phyloP scores from a whole-genome alignment of 495 filamentous ascomycete genomes.

The Penicillium malachiteum region DNA sequence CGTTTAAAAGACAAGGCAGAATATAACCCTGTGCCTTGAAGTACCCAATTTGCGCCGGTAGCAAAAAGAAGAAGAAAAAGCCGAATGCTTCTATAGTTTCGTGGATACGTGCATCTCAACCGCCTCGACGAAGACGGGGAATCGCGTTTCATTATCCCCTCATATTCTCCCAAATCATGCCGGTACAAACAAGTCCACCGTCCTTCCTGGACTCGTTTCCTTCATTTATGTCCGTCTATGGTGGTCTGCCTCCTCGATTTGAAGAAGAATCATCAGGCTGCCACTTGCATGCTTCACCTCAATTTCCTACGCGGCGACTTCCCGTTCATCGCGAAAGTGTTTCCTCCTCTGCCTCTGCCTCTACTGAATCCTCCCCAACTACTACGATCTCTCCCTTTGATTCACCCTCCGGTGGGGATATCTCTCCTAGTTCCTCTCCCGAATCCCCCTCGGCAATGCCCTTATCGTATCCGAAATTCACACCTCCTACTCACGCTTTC shows the following conservation, averaged over 20 bases:
- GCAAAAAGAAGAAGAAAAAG: constrained; percentile 33
- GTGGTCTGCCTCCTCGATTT: constrained; percentile 29
- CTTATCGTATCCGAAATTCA: constrained; percentile 41
- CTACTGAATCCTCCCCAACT: constrained; percentile 90
- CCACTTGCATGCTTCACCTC: constrained; percentile 28
- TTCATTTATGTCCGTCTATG: constrained; percentile 72
- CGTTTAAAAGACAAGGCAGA: constrained; percentile 30
- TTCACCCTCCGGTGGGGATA: constrained; percentile 82
- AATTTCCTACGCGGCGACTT: constrained; percentile 29
- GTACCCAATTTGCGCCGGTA: constrained; percentile 43
- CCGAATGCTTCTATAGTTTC: constrained; percentile 22
- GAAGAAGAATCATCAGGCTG: constrained; percentile 28
- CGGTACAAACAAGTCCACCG: constrained; percentile 47
- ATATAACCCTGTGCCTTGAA: too few species aligned
- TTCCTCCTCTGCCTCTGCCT: constrained; percentile 79
- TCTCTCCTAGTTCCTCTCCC: constrained; percentile 88
- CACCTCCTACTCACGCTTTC: constrained; percentile 27
- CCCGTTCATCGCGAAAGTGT: constrained; percentile 44
- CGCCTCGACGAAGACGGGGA: too few species aligned
- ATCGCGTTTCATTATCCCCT: constrained; percentile 10
- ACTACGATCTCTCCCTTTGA: constrained; percentile 93
- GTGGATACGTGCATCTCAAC: constrained; percentile 11
- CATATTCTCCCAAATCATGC: constrained; percentile 33
- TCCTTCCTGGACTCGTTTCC: constrained; percentile 62
- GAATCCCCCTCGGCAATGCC: constrained; percentile 72